Evolutionary conservation across 2,329 filamentous ascomycete species (phyloP).

Genomic region (Pseudocercospora ulei): DNA sequence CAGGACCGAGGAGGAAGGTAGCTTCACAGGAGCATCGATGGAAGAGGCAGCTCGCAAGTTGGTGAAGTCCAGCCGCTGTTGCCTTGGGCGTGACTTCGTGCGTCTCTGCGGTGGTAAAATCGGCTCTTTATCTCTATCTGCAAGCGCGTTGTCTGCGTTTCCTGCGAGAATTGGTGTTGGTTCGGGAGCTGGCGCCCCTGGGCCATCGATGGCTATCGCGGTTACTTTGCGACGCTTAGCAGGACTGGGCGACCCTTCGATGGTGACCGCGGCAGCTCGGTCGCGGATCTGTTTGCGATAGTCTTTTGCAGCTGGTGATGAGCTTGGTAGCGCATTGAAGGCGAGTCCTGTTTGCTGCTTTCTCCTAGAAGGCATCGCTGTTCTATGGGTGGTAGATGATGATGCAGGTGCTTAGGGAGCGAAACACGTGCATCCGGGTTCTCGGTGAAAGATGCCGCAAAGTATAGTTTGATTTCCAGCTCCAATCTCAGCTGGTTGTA

Average conservation of each 20-base stretch:
- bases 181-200: constrained; percentile 15
- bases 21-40: constrained; percentile 23
- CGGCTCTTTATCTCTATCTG: constrained; percentile 24
- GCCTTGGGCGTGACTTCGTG: constrained; percentile 23
- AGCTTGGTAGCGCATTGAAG: constrained; percentile 39
- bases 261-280: constrained; percentile 33
- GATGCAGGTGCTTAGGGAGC: too few relatives aligned
- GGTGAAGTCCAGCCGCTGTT: constrained; percentile 31
- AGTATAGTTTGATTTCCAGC: too few relatives aligned
- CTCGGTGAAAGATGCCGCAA: too few relatives aligned
- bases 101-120: constrained; percentile 22
- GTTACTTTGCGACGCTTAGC: constrained; percentile 26
- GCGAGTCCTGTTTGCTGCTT: constrained; percentile 38
- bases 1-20: constrained; percentile 22
- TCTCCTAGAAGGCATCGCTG: constrained; percentile 5
- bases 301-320: constrained; percentile 34
- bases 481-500: too few relatives aligned
- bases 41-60: constrained; percentile 20
- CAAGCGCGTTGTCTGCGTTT: constrained; percentile 16
- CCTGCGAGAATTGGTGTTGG: constrained; percentile 24
- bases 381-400: too few relatives aligned
- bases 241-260: constrained; percentile 27
- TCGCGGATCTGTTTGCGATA: constrained; percentile 32
- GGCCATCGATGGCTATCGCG: constrained; percentile 16
- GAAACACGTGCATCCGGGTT: too few relatives aligned